phyloP scores from a whole-genome alignment of 306 rosid species.

The Cucumis cinereus region DNA sequence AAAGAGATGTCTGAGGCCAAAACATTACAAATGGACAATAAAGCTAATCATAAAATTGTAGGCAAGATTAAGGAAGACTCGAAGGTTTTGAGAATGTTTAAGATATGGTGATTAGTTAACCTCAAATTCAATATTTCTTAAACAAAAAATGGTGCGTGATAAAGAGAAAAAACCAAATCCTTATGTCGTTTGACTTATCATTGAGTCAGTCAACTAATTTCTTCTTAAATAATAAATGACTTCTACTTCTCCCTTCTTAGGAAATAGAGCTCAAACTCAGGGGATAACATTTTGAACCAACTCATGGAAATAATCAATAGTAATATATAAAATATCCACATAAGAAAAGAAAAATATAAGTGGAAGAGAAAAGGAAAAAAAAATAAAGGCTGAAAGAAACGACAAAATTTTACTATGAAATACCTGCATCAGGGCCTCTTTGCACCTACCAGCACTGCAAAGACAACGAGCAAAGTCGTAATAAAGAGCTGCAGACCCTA shows the following conservation, averaged over 20 bases:
- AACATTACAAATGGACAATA: background rate
- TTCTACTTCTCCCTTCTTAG: background rate
- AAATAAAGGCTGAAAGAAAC: background rate
- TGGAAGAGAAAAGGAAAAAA: background rate
- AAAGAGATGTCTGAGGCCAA: background rate
- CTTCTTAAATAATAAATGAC: background rate
- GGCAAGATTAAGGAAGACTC: background rate
- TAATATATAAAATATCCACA: background rate
- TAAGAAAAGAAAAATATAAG: background rate
- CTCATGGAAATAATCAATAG: background rate
- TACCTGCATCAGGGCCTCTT: conserved; percentile 83
- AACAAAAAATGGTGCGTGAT: background rate
- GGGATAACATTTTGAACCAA: background rate
- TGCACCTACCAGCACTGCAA: conserved; percentile 80
- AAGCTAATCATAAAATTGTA: background rate
- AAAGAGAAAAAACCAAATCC: background rate
- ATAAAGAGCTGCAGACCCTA: conserved; percentile 91
- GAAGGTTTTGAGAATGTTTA: background rate
- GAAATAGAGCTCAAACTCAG: background rate
- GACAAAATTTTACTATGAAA: background rate
- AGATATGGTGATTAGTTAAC: background rate
- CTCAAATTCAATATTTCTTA: background rate
- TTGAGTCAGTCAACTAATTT: background rate
- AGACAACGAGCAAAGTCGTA: conserved; percentile 94
- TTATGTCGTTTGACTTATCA: background rate